These are phyloP conservation scores for Aspergillus puulaauensis DNA, from an alignment of 2,329 filamentous ascomycete species.

Conservation along the genomic window DNA sequence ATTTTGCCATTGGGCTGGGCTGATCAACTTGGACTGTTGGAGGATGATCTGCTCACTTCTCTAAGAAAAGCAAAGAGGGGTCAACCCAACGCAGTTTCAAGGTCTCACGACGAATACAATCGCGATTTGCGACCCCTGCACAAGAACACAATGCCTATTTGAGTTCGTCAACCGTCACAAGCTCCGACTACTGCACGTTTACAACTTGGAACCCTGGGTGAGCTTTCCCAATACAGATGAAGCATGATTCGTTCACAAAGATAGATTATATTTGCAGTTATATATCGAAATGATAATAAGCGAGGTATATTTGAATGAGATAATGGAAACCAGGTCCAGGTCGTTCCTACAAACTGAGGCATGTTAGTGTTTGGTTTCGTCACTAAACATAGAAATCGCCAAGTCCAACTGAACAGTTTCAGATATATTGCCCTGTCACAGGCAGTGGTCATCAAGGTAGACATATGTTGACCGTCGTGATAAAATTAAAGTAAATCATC, in stretches of 20 bases:
- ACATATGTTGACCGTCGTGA: constrained; percentile 89
- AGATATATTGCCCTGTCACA: constrained; percentile 66
- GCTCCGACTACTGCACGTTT: constrained; percentile 19
- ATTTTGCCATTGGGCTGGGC: constrained; percentile 3
- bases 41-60: background rate
- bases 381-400: background rate
- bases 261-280: background rate
- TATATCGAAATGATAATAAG: too few relatives aligned
- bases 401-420: constrained; percentile 14
- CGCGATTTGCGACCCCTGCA: too few relatives aligned
- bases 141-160: too few relatives aligned
- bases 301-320: background rate
- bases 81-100: too few relatives aligned
- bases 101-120: too few relatives aligned
- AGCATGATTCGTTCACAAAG: background rate
- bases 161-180: constrained; percentile 1
- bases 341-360: background rate
- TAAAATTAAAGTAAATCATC: constrained; percentile 67
- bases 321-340: background rate
- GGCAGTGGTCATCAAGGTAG: constrained; percentile 74
- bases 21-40: background rate
- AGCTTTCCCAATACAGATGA: background rate
- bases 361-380: constrained; percentile 2
- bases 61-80: too few relatives aligned
- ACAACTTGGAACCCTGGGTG: background rate